Base-by-base conservation (phyloP, 164 flowering plant species). In the Vitis rotundifolia region DNA sequence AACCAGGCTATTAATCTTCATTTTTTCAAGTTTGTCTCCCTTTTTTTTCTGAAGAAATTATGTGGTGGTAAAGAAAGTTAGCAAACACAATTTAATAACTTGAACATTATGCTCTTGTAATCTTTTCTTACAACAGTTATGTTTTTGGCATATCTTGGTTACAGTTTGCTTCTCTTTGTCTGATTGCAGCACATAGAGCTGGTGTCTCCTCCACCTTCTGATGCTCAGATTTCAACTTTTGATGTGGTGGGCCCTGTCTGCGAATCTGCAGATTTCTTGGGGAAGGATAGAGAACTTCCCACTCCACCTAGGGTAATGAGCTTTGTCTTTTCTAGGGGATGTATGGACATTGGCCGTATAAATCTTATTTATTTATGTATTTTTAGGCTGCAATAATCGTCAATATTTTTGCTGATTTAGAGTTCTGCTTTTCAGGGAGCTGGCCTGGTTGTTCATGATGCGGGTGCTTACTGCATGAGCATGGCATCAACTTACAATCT, bases 401-500 rank as follows among this genome's bases (percentile, higher is more conserved):
- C 11, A 11, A 56, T 64, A 37, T 1, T 31, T 49, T 31, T 68
- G 19, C 69, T 79, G 11, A 69, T 51, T 19, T 47, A 10, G 13
- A 51, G 18, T 29, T 66, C 11, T 5, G 9, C 16, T 12, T 77
- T 82, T 64, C 79, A 96, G 98, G 99, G 99, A 51, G 77, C 92
- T 68, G 98, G 98, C 29, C 73, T 96, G 65, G 99, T 96, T 49
- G 98, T 96, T 76, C 98, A 93, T 77, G 99, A 96, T 80, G 98
- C 99, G 1, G 99, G 99, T 69, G 99, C 99, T 56, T 96, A 96
- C 82, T 96, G 99, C 90, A 96, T 96, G 98, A 96, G 99, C 84
- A 96, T 93, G 99, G 94, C 98, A 44, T 96, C 99, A 18, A 93
- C 99, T 5, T 96, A 96, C 88, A 96, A 96, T 80, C 97, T 96